A percentile compares a stretch with the other conserved stretches of the same genome.
phyloP scores from a whole-genome alignment of 805 yeast genomes.

The Kodamaea lidongshanica region DNA sequence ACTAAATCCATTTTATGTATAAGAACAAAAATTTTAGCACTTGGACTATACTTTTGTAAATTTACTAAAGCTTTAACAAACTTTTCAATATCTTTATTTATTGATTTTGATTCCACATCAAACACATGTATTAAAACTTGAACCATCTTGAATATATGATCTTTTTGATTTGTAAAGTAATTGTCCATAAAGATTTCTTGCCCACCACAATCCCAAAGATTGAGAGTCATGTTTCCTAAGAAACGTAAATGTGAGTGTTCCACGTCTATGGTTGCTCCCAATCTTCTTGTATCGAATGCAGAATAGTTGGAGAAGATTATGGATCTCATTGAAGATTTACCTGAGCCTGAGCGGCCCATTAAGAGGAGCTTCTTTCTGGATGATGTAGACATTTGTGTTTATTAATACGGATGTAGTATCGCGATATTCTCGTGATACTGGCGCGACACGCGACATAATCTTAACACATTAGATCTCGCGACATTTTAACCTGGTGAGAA shows the following conservation, averaged over 20 bases:
- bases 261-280: constrained; percentile 98
- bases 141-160: constrained; percentile 90
- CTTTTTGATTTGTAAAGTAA: constrained; percentile 80
- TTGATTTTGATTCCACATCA: constrained; percentile 90
- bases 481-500: too few species aligned
- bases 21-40: constrained; percentile 84
- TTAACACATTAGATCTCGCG: too few species aligned
- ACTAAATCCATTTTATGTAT: constrained; percentile 96
- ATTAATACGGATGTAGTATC: too few species aligned
- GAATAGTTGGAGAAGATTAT: constrained; percentile 93
- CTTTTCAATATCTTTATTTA: constrained; percentile 87
- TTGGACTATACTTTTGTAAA: constrained; percentile 77
- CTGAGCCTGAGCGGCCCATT: constrained; percentile 93
- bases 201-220: constrained; percentile 98
- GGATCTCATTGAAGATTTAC: constrained; percentile 95
- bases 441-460: too few species aligned
- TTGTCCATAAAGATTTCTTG: constrained; percentile 96
- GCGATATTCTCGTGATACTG: too few species aligned
- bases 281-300: constrained; percentile 89
- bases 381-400: constrained; percentile 20
- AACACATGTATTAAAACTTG: constrained; percentile 94
- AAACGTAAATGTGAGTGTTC: constrained; percentile 93
- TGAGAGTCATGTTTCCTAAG: constrained; percentile 89
- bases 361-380: constrained; percentile 38
- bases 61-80: constrained; percentile 79